Percentiles rank a stretch among this genome's conserved stretches.
Conservation (phyloP, 1,139 yeast genomes). For the Candida anutae region DNA sequence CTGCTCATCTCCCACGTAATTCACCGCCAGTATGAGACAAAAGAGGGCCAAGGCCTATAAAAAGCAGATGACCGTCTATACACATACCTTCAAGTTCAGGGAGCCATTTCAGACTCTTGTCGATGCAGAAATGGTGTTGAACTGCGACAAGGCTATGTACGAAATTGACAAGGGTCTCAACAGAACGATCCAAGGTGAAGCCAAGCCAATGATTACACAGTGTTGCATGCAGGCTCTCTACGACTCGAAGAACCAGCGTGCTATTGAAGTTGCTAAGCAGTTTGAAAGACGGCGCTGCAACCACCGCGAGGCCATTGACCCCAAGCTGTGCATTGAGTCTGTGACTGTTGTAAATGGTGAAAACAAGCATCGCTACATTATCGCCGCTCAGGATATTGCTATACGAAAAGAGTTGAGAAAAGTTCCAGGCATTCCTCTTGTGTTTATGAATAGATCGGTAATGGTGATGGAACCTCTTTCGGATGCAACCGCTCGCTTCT, state of each 20-base stretch:
- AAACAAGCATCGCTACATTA: constrained; percentile 84
- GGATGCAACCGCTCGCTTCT: constrained; percentile 53
- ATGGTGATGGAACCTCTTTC: constrained; percentile 95
- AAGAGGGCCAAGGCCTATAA: constrained; percentile 91
- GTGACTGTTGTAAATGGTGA: constrained; percentile 64
- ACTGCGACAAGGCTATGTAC: constrained; percentile 58
- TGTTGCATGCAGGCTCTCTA: constrained; percentile 89
- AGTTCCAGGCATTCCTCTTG: constrained; percentile 84
- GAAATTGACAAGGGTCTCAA: constrained; percentile 72
- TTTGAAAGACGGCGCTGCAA: constrained; percentile 75
- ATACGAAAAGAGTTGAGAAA: constrained; percentile 61
- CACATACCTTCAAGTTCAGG: constrained; percentile 82
- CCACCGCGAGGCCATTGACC: constrained; percentile 57
- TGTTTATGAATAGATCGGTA: constrained; percentile 83
- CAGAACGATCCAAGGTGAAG: constrained; percentile 77
- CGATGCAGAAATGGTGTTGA: constrained; percentile 69
- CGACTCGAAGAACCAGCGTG: constrained; percentile 57
- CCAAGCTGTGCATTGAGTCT: constrained; percentile 69
- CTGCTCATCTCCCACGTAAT: too few species aligned
- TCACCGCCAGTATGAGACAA: constrained; percentile 82
- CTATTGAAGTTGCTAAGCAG: constrained; percentile 70
- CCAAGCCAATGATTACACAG: constrained; percentile 93
- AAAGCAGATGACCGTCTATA: constrained; percentile 81
- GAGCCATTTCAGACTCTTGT: constrained; percentile 87
- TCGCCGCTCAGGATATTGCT: constrained; percentile 73